Percentiles rank a stretch among this genome's conserved stretches.
phyloP scores from a whole-genome alignment of 129 eudicot genomes.

The Tagetes patula region DNA sequence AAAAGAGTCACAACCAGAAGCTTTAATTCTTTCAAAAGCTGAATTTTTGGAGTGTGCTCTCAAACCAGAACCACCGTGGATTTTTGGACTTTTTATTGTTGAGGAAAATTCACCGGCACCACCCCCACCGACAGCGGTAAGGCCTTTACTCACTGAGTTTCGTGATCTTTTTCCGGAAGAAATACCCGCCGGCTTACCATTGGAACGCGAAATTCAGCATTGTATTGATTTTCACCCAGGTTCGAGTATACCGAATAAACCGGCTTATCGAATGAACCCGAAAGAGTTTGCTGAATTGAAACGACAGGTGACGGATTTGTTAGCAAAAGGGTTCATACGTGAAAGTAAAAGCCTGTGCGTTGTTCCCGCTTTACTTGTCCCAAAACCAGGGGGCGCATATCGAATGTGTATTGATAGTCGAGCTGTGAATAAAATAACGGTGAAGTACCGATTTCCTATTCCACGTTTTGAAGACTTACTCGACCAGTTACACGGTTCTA shows the following conservation, averaged over 20 bases:
- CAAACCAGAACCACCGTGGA: not conserved
- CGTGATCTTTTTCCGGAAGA: not conserved
- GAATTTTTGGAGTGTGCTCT: not conserved
- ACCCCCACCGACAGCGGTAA: not conserved
- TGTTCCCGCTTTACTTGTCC: not conserved
- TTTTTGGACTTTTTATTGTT: not conserved
- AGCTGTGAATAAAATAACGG: not conserved
- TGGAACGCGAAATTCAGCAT: not conserved
- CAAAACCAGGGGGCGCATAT: not conserved
- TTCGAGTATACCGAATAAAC: not conserved
- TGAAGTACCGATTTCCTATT: not conserved
- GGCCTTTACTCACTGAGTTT: not conserved
- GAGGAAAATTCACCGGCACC: not conserved
- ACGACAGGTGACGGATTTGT: not conserved
- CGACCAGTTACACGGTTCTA: not conserved
- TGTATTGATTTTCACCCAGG: not conserved
- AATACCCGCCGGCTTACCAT: not conserved
- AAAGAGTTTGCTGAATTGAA: not conserved
- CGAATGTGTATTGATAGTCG: not conserved
- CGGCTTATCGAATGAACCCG: not conserved
- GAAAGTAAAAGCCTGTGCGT: not conserved
- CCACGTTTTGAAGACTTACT: not conserved
- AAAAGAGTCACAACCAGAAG: not conserved
- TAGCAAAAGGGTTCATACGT: not conserved
- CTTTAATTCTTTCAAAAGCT: not conserved